Percentiles rank a stretch among this genome's conserved stretches.
Conservation (phyloP, 2,329 filamentous ascomycete genomes). For the Verticillium isaacii region DNA sequence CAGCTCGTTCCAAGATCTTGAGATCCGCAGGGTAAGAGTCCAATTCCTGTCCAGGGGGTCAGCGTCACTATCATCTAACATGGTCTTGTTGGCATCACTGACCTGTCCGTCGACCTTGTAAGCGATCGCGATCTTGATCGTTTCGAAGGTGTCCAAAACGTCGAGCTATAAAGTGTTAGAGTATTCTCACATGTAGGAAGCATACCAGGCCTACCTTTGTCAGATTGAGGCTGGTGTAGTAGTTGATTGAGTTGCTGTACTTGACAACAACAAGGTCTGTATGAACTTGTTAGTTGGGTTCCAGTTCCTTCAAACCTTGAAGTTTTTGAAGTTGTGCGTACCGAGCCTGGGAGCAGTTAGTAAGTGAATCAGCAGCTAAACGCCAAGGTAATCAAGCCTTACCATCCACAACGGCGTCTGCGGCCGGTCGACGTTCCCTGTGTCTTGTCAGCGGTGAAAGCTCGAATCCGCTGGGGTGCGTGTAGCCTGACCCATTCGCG, state of each 20-base stretch:
- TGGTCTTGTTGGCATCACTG: constrained; percentile 8
- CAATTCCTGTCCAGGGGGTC: constrained; percentile 30
- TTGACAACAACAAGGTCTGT: constrained; percentile 57
- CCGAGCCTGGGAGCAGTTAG: constrained; percentile 20
- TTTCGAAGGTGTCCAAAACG: constrained; percentile 68
- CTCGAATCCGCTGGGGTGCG: constrained; percentile 11
- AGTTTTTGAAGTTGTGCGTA: constrained; percentile 14
- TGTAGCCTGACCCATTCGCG: constrained; percentile 29
- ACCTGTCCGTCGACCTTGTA: constrained; percentile 38
- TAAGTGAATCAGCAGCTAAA: constrained; percentile 14
- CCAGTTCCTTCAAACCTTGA: constrained; percentile 6
- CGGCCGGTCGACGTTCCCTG: constrained; percentile 49
- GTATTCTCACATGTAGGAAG: background rate
- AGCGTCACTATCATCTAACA: constrained; percentile 19
- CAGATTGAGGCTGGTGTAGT: constrained; percentile 31
- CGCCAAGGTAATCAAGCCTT: constrained; percentile 11
- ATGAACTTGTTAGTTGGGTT: constrained; percentile 13
- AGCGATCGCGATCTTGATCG: constrained; percentile 68
- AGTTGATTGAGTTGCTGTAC: constrained; percentile 56
- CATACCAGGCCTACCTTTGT: constrained; percentile 27
- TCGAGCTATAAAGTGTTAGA: constrained; percentile 49
- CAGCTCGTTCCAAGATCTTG: constrained; percentile 49
- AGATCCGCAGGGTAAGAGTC: constrained; percentile 48
- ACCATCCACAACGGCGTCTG: constrained; percentile 53
- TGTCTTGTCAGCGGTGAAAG: constrained; percentile 16